Evolutionary conservation across 2,329 filamentous ascomycete genomes (phyloP), one percentile per base, ranked within the genome.

Genomic region (Trichoderma hamatum): DNA sequence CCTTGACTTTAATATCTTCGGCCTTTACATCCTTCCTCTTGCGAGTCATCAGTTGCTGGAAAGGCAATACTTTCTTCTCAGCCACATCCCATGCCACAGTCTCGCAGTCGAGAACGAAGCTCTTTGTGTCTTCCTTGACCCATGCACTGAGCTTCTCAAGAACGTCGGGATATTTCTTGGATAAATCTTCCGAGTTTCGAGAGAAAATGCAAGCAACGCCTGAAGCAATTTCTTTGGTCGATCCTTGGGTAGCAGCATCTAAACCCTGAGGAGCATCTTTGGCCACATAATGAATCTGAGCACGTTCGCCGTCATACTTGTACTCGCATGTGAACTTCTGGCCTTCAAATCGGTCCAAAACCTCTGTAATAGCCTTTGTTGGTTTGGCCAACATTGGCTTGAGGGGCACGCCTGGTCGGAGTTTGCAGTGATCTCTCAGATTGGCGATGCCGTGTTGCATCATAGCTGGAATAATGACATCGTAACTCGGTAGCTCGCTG

Each of bases 361-460:
- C 96, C 81, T 99, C 96, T 0, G 94, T 97, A 75, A 99, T 97
- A 5, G 96, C 94, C 79, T 99, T 99, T 11, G 96, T 99, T 3
- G 96, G 96, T 76, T 98, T 98, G 24, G 96, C 96, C 82, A 99
- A 86, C 96, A 99, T 99, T 74, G 96, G 96, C 80, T 99, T 99
- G 69, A 99, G 84, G 0, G 96, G 96, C 19, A 99, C 92, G 72
- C 96, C 96, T 0, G 96, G 95, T 73, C 93, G 92, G 55, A 99
- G 86, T 79, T 96, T 96, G 86, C 96, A 97, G 68, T 91, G 88
- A 11, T 97, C 91, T 64, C 88, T 87, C 14, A 99, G 82, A 46
- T 94, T 90, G 82, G 91, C 88, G 71, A 99, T 92, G 21, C 96
- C 96, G 74, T 96, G 88, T 74, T 96, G 84, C 30, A 97, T 83